Base-by-base conservation (phyloP, 2,329 filamentous ascomycete genomes). In the Aphanocladium album region DNA sequence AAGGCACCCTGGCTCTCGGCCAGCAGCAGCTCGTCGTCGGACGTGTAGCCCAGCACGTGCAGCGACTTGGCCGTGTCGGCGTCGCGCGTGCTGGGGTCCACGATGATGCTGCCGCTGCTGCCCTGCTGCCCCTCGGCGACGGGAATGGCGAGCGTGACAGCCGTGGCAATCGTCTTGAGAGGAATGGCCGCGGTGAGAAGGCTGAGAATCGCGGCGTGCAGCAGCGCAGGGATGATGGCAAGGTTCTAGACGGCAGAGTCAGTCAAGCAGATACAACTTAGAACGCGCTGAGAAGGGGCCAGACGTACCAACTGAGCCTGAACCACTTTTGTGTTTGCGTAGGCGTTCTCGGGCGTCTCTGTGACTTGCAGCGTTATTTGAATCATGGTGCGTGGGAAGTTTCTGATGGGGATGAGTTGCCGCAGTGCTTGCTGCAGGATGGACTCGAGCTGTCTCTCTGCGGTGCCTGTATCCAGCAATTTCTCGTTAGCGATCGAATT, bases 31-130 rank as follows among this genome's bases (percentile, higher is more conserved):
- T 90, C 86, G 9, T 88, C 84, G 56, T 85, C 79, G 1, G 87
- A 86, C n/a, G 88, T 88, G 71, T 95, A 96, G 6, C 87, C 89
- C 61, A 97, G 80, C n/a, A 89, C 90, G 71, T 97, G 93, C 23
- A 90, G 76, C 5, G 91, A 96, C 60, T 77, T 80, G 12, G 89
- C 87, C 50, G 77, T 75, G 64, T 85, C 79, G 50, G 87, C 79
- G 62, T 89, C 81, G 23, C 83, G 78, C 6, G 85, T 79, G 4
- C 83, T 84, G 7, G 91, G 91, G 59, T 88, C 82, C 30, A 78
- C 73, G 33, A 85, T 72, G 35, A 86, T 74, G 49, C 17, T 19
- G 37, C 39, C 23, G 25, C 53, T 25, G 17, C n/a, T n/a, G 12
- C 74, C 72, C 53, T 73, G 70, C 33, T 73, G n/a, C n/a, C n/a